Evolutionary conservation across 2,329 filamentous ascomycete genomes (phyloP), one percentile per base, ranked within the genome.

Genomic region (Trichoderma endophyticum): DNA sequence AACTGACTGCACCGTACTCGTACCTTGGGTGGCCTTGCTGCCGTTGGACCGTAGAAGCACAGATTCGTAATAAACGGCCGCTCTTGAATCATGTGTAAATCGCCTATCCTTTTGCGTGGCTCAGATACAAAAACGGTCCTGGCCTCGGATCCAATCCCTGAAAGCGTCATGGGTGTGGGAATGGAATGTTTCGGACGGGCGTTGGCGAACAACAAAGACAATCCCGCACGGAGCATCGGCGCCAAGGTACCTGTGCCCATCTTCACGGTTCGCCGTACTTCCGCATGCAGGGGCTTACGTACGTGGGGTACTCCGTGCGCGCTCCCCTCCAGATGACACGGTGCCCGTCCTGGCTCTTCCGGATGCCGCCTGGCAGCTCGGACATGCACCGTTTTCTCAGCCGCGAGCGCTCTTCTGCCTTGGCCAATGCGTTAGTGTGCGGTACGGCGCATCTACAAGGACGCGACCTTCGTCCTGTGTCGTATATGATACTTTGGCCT

Each of bases 161-260:
- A 57, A 68, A 34, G 65, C 65, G 65, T 48, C 34, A 68, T 60
- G 65, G 54, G 51, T 11, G 56, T 60, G 65, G 39, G 34, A 28
- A 48, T 60, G 66, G 66, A 69, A 69, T 69, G 66, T 69, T 61
- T 69, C 66, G 66, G 66, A 43, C 56, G 56, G 66, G 66, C 36
- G 66, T 30, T 43, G 56, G 56, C 56, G 36, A 39, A 39, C 43
- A 65, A 43, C 24, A 51, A 48, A 43, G n/a, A 54, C 62, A 36
- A n/a, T 39, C 12, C 43, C 56, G 66, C 54, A 68, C 65, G 36
- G 66, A 51, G 66, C 34, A 1, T 15, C 57, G 24, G 39, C 24
- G 24, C 36, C 24, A n/a, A n/a, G 39, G 21, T 61, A 69, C 66
- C 18, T 59, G 26, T n/a, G 34, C n/a, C 8, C 65, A 12, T 34